Conservation (phyloP, 2,329 filamentous ascomycete species). For the Trichoderma sp. region DNA sequence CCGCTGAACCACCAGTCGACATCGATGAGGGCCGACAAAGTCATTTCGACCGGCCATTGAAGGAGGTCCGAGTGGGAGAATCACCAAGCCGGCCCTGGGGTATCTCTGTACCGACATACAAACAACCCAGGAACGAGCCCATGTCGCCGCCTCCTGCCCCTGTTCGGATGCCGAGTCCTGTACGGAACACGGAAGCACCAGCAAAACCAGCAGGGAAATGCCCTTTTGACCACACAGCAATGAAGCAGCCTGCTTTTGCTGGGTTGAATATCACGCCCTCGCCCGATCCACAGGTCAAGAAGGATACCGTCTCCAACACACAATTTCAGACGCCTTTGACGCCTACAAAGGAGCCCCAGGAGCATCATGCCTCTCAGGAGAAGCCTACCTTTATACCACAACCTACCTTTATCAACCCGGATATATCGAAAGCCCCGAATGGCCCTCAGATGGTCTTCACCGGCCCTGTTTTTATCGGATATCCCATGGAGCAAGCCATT, state of each 20-base stretch:
- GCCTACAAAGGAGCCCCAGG: conserved; percentile 30
- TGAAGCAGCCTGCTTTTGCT: conserved; percentile 44
- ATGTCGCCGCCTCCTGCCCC: conserved; percentile 61
- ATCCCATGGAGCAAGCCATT: conserved; percentile 80
- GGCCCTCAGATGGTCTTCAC: conserved; percentile 80
- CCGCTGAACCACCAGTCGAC: conserved; percentile 41
- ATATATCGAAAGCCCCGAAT: conserved; percentile 36
- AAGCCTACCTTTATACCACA: conserved; percentile 33
- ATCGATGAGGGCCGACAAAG: conserved; percentile 61
- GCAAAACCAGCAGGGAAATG: conserved; percentile 50
- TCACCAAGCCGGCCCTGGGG: conserved; percentile 93
- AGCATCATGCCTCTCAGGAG: conserved; percentile 28
- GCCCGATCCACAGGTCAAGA: conserved; percentile 26
- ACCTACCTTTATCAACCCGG: conserved; percentile 56
- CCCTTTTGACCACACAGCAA: conserved; percentile 57
- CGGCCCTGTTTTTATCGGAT: conserved; percentile 92
- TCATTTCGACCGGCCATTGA: conserved; percentile 81
- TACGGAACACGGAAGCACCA: conserved; percentile 33
- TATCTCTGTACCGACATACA: conserved; percentile 72
- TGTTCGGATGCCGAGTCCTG: conserved; percentile 51
- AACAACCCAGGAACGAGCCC: conserved; percentile 45
- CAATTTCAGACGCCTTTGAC: conserved; percentile 30
- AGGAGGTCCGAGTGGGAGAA: conserved; percentile 90
- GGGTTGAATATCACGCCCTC: conserved; percentile 28
- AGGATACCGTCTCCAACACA: conserved; percentile 14